Conservation (phyloP, 345 rosid species). For the Kernera saxatilis region DNA sequence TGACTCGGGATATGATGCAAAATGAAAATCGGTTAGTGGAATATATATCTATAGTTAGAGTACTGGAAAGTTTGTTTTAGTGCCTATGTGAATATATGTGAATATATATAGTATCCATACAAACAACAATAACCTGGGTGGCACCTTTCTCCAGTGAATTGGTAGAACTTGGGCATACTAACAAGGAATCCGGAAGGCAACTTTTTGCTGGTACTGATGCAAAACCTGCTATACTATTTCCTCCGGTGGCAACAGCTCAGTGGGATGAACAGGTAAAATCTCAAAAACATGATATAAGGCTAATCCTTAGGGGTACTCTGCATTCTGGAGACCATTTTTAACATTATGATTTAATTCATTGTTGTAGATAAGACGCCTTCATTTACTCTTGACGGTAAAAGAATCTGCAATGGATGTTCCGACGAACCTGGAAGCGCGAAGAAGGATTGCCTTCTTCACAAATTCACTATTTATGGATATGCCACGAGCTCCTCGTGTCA, state of each 20-base stretch:
- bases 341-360: conserved; percentile 4
- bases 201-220: conserved; percentile 88
- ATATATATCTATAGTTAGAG: conserved; percentile 1
- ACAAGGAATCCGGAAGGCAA: conserved; percentile 91
- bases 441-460: conserved; percentile 89
- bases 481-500: conserved; percentile 93
- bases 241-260: conserved; percentile 66
- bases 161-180: conserved; percentile 76
- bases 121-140: conserved; percentile 1
- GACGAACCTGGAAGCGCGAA: conserved; percentile 91
- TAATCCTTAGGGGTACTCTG: not conserved
- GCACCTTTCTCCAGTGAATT: conserved; percentile 51
- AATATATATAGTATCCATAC: not conserved
- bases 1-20: conserved; percentile 91
- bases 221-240: conserved; percentile 81
- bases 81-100: not conserved
- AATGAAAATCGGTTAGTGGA: conserved; percentile 80
- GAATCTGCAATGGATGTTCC: conserved; percentile 92
- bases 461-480: conserved; percentile 96
- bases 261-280: conserved; percentile 89
- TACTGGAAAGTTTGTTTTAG: conserved; percentile 2
- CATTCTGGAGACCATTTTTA: not conserved
- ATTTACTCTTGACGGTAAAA: conserved; percentile 85
- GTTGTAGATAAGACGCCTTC: conserved; percentile 77
- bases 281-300: not conserved